Percentiles rank a stretch among this genome's conserved stretches.
Evolutionary conservation across 768 basidiomycete species (phyloP).

Genomic region (Tulasnella sp.): DNA sequence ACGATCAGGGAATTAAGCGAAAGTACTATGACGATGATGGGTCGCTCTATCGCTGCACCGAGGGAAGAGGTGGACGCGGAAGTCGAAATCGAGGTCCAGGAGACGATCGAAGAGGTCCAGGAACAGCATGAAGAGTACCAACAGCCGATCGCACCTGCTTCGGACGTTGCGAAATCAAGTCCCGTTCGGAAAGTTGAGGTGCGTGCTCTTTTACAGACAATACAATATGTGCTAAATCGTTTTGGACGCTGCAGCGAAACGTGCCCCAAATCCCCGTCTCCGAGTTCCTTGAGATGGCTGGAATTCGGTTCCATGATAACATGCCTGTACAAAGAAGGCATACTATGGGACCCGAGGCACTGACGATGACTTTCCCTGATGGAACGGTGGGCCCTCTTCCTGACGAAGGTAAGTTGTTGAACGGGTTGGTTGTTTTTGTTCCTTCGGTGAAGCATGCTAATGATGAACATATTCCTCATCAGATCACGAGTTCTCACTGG

Average conservation of each 20-base stretch:
- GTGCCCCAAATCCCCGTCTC: not conserved
- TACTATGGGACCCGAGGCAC: not conserved
- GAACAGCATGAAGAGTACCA: not conserved
- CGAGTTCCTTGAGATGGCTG: slow-evolving; percentile 17
- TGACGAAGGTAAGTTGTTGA: not conserved
- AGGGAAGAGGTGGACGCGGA: not conserved
- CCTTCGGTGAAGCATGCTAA: not conserved
- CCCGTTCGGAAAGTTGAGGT: too few relatives aligned
- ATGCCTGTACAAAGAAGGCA: slow-evolving; percentile 18
- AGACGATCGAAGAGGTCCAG: not conserved
- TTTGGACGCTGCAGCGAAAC: not conserved
- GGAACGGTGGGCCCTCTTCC: slow-evolving; percentile 6
- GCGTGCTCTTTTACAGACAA: too few relatives aligned
- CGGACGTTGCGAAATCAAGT: too few relatives aligned
- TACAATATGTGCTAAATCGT: not conserved
- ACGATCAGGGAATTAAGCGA: too few relatives aligned
- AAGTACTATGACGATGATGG: too few relatives aligned
- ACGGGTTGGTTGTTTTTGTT: not conserved
- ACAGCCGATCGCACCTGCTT: too few relatives aligned
- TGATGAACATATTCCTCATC: too few relatives aligned
- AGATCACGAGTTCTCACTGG: slow-evolving; percentile 10
- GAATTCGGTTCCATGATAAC: slow-evolving; percentile 15
- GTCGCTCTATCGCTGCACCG: not conserved
- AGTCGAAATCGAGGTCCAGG: not conserved
- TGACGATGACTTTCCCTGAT: not conserved